phyloP scores from a whole-genome alignment of 768 basidiomycete species.

The Naganishia friedmannii region DNA sequence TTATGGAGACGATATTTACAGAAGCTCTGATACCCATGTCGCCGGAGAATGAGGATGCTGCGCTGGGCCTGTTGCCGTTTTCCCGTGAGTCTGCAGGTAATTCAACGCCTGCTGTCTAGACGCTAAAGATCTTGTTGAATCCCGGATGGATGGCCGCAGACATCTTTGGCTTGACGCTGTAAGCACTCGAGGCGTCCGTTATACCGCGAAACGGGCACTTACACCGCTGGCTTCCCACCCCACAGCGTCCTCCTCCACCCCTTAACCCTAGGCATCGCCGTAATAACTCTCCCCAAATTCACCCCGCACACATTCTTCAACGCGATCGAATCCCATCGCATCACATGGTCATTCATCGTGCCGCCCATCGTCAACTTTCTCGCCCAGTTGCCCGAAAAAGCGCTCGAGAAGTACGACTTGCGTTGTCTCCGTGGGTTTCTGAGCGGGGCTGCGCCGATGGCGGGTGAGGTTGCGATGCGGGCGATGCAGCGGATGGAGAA shows the following conservation, averaged over 20 bases:
- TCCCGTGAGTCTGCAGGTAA: constrained; percentile 7
- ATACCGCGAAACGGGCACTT: neutral
- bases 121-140: neutral
- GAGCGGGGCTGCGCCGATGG: constrained; percentile 79
- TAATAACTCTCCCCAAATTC: constrained; percentile 61
- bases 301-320: constrained; percentile 68
- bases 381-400: constrained; percentile 59
- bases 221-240: neutral
- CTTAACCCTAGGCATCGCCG: constrained; percentile 44
- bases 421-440: constrained; percentile 61
- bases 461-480: constrained; percentile 61
- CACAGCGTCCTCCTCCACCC: constrained; percentile 45
- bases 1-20: constrained; percentile 29
- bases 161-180: constrained; percentile 30
- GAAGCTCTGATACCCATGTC: constrained; percentile 35
- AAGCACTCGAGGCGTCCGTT: neutral
- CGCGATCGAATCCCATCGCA: constrained; percentile 64
- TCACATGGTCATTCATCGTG: constrained; percentile 55
- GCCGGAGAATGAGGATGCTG: constrained; percentile 55
- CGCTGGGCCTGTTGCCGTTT: constrained; percentile 68
- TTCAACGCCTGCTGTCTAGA: neutral
- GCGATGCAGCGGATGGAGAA: constrained; percentile 53
- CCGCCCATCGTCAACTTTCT: constrained; percentile 79
- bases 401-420: constrained; percentile 66
- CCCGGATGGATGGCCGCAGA: neutral